Evolutionary conservation across 148 eudicot genomes (phyloP).

Genomic region (Persicaria maculosa): DNA sequence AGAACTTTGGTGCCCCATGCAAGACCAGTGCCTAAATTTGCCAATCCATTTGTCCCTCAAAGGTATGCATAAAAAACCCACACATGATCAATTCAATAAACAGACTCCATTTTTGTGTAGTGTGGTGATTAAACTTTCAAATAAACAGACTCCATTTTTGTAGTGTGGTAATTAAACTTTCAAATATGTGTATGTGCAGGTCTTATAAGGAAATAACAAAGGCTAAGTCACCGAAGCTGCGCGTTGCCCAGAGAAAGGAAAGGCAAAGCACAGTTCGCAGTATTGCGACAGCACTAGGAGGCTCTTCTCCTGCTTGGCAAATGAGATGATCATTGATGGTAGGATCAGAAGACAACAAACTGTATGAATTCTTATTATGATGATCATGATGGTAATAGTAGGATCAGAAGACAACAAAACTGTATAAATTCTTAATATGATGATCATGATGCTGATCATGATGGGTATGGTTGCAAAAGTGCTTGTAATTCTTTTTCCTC

Average conservation of each 20-base stretch:
- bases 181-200: slow-evolving; percentile 29
- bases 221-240: slow-evolving; percentile 70
- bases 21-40: slow-evolving; percentile 77
- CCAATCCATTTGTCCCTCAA: slow-evolving; percentile 66
- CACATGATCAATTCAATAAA: neutral
- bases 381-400: no score
- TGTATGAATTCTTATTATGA: no score
- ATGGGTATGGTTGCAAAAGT: no score
- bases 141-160: neutral
- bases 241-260: slow-evolving; percentile 44
- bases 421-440: no score
- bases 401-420: no score
- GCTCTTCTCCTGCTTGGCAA: slow-evolving; percentile 10
- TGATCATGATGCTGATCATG: no score
- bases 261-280: slow-evolving; percentile 17
- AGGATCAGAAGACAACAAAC: no score
- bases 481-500: no score
- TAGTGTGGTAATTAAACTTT: neutral
- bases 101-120: neutral
- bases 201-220: slow-evolving; percentile 57
- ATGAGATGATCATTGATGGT: slow-evolving; percentile 1
- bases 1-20: slow-evolving; percentile 91
- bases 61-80: slow-evolving; percentile 40
- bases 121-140: neutral
- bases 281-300: neutral